These are phyloP conservation scores for Trametes elegans DNA, from an alignment of 768 basidiomycete species.

Conservation along the genomic window DNA sequence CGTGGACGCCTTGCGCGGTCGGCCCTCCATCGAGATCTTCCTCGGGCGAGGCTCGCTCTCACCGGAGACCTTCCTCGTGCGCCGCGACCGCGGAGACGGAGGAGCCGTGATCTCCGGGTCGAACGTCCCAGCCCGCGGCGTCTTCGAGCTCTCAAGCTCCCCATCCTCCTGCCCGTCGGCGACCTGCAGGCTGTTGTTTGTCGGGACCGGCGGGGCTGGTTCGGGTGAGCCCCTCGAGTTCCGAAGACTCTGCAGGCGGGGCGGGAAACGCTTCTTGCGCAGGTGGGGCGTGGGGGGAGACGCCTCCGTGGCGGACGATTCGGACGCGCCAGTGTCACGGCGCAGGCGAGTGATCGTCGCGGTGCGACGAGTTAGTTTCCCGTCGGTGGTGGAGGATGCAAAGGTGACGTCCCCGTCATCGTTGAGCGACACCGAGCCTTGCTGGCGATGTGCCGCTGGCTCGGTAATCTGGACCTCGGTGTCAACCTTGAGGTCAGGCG, in stretches of 20 bases:
- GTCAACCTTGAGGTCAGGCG: conserved; percentile 31
- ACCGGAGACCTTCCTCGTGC: conserved; percentile 40
- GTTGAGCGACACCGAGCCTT: conserved; percentile 32
- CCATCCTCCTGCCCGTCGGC: conserved; percentile 53
- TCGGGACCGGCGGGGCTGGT: conserved; percentile 9
- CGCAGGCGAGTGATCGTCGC: conserved; percentile 19
- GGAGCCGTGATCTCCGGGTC: conserved; percentile 30
- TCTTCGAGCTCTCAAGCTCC: conserved; percentile 41
- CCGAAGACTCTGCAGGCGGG: conserved; percentile 48
- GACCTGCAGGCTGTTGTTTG: conserved; percentile 46
- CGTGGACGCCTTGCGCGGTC: conserved; percentile 23
- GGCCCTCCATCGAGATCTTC: conserved; percentile 31
- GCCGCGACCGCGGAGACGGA: conserved; percentile 32
- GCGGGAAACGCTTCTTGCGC: conserved; percentile 51
- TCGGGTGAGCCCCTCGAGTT: conserved; percentile 21
- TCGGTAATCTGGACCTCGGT: conserved; percentile 31
- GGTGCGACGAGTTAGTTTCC: conserved; percentile 12
- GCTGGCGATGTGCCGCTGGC: conserved; percentile 28
- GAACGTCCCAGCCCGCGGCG: conserved; percentile 57
- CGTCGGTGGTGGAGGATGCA: conserved; percentile 6
- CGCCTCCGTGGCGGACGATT: conserved; percentile 43
- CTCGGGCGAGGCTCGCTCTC: conserved; percentile 29
- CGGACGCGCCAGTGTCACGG: conserved; percentile 43
- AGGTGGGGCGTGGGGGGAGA: conserved; percentile 41
- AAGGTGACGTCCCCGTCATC: conserved; percentile 31